A percentile compares a stretch with the other conserved stretches of the same genome.
Conservation (phyloP, 176 grass and related monocot species). For the Triticum dicoccoides region DNA sequence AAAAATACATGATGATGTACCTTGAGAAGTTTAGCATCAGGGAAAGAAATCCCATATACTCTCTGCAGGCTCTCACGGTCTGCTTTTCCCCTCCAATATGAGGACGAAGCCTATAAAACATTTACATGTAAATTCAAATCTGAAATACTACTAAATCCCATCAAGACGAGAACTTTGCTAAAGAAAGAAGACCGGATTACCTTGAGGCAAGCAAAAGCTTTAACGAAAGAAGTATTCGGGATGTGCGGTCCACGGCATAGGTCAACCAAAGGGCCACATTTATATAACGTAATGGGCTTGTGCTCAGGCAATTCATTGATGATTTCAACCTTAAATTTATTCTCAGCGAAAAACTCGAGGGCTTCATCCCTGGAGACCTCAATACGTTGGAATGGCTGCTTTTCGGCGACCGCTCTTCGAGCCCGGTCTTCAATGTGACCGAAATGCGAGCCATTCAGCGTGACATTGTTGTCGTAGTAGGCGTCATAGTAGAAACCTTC, state of each 20-base stretch:
- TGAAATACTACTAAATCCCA: background rate
- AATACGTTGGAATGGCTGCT: constrained; percentile 90
- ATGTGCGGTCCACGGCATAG: constrained; percentile 97
- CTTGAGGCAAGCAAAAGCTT: constrained; percentile 95
- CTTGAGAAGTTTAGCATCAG: constrained; percentile 90
- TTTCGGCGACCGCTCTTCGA: constrained; percentile 36
- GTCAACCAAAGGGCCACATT: constrained; percentile 93
- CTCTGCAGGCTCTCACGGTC: constrained; percentile 95
- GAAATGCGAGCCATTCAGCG: constrained; percentile 76
- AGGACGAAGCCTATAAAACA: constrained; percentile 80
- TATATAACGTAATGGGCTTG: constrained; percentile 97
- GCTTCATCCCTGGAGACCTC: constrained; percentile 87
- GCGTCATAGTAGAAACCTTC: constrained; percentile 99
- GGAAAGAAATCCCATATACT: constrained; percentile 97
- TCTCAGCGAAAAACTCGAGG: constrained; percentile 88
- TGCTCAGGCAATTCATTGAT: constrained; percentile 91
- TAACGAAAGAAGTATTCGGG: constrained; percentile 91
- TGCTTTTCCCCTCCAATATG: constrained; percentile 95
- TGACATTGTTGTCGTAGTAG: constrained; percentile 61
- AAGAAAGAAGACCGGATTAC: constrained; percentile 40
- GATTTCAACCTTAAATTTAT: constrained; percentile 98
- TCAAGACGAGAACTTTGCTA: background rate
- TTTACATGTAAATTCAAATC: constrained; percentile 25
- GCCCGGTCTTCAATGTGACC: constrained; percentile 38
- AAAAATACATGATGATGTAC: constrained; percentile 24